Evolutionary conservation across 2,329 filamentous ascomycete genomes (phyloP), one percentile per base, ranked within the genome.

Genomic region (Pestalotiopsis sp.): DNA sequence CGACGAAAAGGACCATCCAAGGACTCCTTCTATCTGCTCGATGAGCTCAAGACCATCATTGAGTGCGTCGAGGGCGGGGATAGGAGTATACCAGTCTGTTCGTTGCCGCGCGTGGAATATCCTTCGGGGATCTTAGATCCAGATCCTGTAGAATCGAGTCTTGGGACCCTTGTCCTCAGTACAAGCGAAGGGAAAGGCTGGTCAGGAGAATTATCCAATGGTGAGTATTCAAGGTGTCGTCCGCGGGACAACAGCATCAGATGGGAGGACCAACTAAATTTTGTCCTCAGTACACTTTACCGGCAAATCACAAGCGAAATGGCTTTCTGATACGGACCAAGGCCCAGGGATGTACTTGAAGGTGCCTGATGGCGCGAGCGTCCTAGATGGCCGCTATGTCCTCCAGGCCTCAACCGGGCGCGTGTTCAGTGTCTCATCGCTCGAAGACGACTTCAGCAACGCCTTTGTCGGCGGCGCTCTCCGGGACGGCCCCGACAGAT

Each of bases 391-490:
- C 4, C 71, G 70, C 4, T 70, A 72, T 41, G 59, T 70, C 4
- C 17, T 73, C 9, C 66, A 72, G 4, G 23, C 64, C 3, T 41
- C 65, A 1, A 68, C 68, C 6, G 71, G 71, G 1, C 41, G 59
- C 17, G 23, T 72, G 3, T 69, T 66, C 56, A 59, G 64, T 11
- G 14, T 71, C 11, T 65, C 61, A 3, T 69, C 68, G 49, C 68
- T 73, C 3, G 69, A 60, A 17, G 23, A 63, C 11, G 73, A 73
- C 25, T 25, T 27, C 5, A 73, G 61, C 39, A 68, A 72, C 39
- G 67, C 71, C 12, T 73, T 73, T 49, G 65, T 73, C 2, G 31
- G 69, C 3, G 72, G 71, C 11, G 25, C 57, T 17, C 3, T 71
- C 17, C 68, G 60, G 7, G 45, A 64, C 11, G 64, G 64, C 17